These are phyloP conservation scores for Stagonosporopsis vannaccii DNA, from an alignment of 2,329 filamentous ascomycete species.

Conservation along the genomic window DNA sequence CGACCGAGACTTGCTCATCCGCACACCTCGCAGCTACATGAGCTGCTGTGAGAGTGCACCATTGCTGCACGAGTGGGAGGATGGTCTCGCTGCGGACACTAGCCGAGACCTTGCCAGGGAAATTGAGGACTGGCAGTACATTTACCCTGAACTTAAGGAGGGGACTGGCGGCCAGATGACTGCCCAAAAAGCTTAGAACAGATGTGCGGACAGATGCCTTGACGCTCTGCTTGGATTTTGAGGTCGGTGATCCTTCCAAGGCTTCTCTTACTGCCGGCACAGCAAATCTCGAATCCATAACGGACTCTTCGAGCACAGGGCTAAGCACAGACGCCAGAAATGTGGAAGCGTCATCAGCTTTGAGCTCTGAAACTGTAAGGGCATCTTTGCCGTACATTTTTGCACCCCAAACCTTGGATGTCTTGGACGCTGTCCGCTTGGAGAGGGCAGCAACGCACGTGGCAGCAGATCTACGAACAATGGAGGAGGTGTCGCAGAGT, in stretches of 20 bases:
- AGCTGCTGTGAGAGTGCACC: slow-evolving; percentile 64
- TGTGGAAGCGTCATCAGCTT: slow-evolving; percentile 61
- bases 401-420: slow-evolving; percentile 33
- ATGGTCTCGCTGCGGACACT: slow-evolving; percentile 75
- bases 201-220: slow-evolving; percentile 70
- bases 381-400: slow-evolving; percentile 66
- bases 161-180: slow-evolving; percentile 74
- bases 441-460: slow-evolving; percentile 61
- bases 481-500: slow-evolving; percentile 76
- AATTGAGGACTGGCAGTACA: slow-evolving; percentile 75
- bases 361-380: slow-evolving; percentile 64
- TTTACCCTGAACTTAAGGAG: slow-evolving; percentile 72
- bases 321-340: slow-evolving; percentile 72
- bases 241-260: slow-evolving; percentile 62
- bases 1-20: slow-evolving; percentile 56
- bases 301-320: slow-evolving; percentile 82
- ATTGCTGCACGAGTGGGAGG: slow-evolving; percentile 75
- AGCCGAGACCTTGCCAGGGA: slow-evolving; percentile 75
- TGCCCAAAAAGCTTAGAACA: slow-evolving; percentile 75
- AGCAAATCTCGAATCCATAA: slow-evolving; percentile 79
- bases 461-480: slow-evolving; percentile 78
- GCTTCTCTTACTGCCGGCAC: slow-evolving; percentile 67
- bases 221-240: slow-evolving; percentile 44
- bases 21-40: slow-evolving; percentile 61
- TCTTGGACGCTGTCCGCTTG: slow-evolving; percentile 21